Conservation (phyloP, 495 filamentous ascomycete genomes). For the Xylaria intraflava region DNA sequence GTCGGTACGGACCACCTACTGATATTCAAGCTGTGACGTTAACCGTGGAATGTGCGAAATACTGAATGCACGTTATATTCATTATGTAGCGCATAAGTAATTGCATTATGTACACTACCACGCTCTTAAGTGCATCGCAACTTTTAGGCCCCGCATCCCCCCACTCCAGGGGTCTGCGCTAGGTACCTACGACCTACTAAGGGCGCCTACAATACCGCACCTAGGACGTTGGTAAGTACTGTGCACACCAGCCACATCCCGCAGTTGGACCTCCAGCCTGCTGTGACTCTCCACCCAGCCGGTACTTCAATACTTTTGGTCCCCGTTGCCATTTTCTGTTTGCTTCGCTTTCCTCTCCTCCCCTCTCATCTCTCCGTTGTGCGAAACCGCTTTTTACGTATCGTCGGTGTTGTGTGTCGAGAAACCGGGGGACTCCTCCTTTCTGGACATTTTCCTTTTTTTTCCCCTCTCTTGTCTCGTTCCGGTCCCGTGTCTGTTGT, state of each 20-base stretch:
- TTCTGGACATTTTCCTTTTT: slow-evolving; percentile 47
- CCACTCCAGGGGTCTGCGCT: too few species aligned
- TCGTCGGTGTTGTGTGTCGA: slow-evolving; percentile 36
- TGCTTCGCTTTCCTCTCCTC: slow-evolving; percentile 25
- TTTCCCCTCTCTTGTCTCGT: slow-evolving; percentile 20
- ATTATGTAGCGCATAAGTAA: too few species aligned
- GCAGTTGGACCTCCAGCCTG: not conserved
- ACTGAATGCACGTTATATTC: too few species aligned
- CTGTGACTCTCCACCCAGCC: slow-evolving; percentile 7
- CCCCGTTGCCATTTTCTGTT: slow-evolving; percentile 22
- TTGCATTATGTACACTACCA: too few species aligned
- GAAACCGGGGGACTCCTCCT: slow-evolving; percentile 43
- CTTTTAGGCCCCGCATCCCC: too few species aligned
- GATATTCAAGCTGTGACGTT: too few species aligned
- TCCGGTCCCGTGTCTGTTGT: slow-evolving; percentile 15
- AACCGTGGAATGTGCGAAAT: too few species aligned
- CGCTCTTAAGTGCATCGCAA: too few species aligned
- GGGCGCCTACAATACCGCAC: not conserved
- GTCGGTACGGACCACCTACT: too few species aligned
- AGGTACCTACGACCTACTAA: not conserved
- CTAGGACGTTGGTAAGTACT: not conserved
- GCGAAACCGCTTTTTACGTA: slow-evolving; percentile 24
- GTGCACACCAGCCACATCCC: slow-evolving; percentile 9
- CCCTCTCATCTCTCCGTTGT: slow-evolving; percentile 25
- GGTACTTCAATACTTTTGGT: slow-evolving; percentile 11